Evolutionary conservation across 352 stramenopile species (phyloP), one percentile per base, ranked within the genome.

Genomic region (Globisporangium sylvaticum): DNA sequence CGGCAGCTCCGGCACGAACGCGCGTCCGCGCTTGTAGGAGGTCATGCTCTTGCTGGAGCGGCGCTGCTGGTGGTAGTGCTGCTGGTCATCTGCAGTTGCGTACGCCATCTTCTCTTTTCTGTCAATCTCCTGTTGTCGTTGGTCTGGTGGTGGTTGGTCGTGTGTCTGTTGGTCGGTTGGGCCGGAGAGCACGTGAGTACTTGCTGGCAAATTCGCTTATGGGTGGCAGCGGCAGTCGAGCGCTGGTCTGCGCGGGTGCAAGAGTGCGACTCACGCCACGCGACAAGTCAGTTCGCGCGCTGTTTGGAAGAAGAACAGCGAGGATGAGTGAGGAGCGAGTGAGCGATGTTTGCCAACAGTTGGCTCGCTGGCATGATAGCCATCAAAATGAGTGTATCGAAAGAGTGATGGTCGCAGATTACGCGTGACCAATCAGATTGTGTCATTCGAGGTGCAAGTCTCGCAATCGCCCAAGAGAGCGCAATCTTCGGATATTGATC

Each of bases 361-460:
- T 48, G 31, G 31, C 7, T 37, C 31, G 8, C 31, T 44, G 12
- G 39, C 4, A 8, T 48, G 39, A 48, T n/a, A 22, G 42, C 27
- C 53, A 44, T 12, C 29, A 22, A 59, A 27, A 7, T 1, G 14
- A 14, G 25, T 42, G 25, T 24, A 34, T 42, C 27, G 8, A 27
- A 34, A 39, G 53, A 59, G 53, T 59, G 53, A 59, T 59, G 53
- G 53, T 59, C 53, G 14, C 8, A 27, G 46, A 54, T 54, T 53
- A 25, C 46, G 46, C n/a, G 46, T 25, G 46, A 53, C 46, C 53
- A 58, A 58, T 58, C 53, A 22, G 53, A 39, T 58, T 59, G 53
- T 24, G 53, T 32, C 53, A 59, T 25, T 22, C 27, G 4, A 25
- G 53, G 53, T 42, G 53, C n/a, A 22, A 20, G 46, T 18, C 7